These are phyloP conservation scores for Coniochaeta ligniaria DNA, from an alignment of 2,329 filamentous ascomycete species.

Conservation along the genomic window DNA sequence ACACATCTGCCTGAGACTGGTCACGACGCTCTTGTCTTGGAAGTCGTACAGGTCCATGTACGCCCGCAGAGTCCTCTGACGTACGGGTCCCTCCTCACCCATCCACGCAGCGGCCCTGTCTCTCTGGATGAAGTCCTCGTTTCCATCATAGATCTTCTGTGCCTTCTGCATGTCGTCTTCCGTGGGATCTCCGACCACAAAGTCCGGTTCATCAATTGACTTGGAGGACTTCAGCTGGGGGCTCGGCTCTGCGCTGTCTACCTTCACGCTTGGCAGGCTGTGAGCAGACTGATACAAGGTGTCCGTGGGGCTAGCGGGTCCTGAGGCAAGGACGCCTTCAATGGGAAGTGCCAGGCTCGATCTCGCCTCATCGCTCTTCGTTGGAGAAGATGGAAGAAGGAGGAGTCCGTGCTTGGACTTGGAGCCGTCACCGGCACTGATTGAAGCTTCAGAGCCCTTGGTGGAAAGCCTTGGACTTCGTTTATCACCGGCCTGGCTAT, in stretches of 20 bases:
- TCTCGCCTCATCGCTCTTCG: slow-evolving; percentile 23
- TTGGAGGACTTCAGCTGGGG: slow-evolving; percentile 26
- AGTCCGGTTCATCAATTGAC: slow-evolving; percentile 50
- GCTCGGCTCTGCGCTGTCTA: slow-evolving; percentile 33
- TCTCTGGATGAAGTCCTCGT: slow-evolving; percentile 73
- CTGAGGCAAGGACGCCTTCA: slow-evolving; percentile 26
- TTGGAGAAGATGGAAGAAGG: slow-evolving; percentile 4
- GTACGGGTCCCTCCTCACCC: slow-evolving; percentile 62
- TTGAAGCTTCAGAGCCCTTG: not conserved
- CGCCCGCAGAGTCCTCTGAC: slow-evolving; percentile 55
- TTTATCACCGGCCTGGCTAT: not conserved
- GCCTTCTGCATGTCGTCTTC: slow-evolving; percentile 72
- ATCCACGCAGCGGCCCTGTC: slow-evolving; percentile 81
- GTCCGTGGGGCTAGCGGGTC: slow-evolving; percentile 27
- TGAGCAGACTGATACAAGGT: slow-evolving; percentile 31
- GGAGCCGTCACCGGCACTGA: not conserved
- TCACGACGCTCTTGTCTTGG: slow-evolving; percentile 69
- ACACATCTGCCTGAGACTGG: slow-evolving; percentile 73
- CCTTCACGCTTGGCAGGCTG: slow-evolving; percentile 32
- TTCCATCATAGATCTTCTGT: slow-evolving; percentile 74
- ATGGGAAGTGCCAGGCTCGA: slow-evolving; percentile 35
- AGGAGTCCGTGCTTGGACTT: not conserved
- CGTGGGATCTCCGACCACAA: slow-evolving; percentile 50
- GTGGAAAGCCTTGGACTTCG: not conserved
- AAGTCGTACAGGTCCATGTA: slow-evolving; percentile 96